Evolutionary conservation across 2,329 filamentous ascomycete species (phyloP), one percentile per base, ranked within the genome.

Genomic region (Colletotrichum sp.): DNA sequence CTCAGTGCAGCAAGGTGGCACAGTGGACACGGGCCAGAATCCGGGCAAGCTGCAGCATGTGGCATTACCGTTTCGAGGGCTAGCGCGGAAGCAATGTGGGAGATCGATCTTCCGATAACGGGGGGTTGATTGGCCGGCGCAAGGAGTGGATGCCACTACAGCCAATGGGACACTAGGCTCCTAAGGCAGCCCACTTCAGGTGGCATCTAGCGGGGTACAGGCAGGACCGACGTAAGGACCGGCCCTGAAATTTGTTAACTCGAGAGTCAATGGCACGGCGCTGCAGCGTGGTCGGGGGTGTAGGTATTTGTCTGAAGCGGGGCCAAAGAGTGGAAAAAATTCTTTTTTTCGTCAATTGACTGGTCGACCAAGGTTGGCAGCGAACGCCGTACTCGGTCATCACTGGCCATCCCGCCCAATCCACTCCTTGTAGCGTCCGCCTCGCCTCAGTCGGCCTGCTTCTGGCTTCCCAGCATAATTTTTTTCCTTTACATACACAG

Each of bases 391-490:
- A 60, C 74, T 76, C 74, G 71, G 70, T 74, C 74, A 65, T 76
- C 65, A 76, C 74, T 74, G 74, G 74, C 70, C 71, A 76, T 76
- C 74, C 74, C 74, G 70, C 74, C 74, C 74, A 76, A 76, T 76
- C 74, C 74, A 75, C 74, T 74, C 74, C 70, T 76, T 74, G 71
- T 60, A 74, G 48, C 71, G 59, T 74, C 74, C 70, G 71, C 71
- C 71, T 76, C 65, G 74, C 64, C 73, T 75, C 57, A 34, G 63
- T 55, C 57, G 34, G 59, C 59, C 34, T 60, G 59, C 44, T 36
- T 71, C 68, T 68, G 68, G 67, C 70, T 75, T 66, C 57, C 68
- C 57, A 63, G 68, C 68, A 63, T 69, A 69, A 60, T 69, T 68
- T 55, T 52, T 52, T 34, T 32, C 48, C 44, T 74, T 61, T 36